Percentiles rank a stretch among this genome's conserved stretches.
Conservation (phyloP, 2,329 filamentous ascomycete species). For the Aspergillus pseudoglaucus region DNA sequence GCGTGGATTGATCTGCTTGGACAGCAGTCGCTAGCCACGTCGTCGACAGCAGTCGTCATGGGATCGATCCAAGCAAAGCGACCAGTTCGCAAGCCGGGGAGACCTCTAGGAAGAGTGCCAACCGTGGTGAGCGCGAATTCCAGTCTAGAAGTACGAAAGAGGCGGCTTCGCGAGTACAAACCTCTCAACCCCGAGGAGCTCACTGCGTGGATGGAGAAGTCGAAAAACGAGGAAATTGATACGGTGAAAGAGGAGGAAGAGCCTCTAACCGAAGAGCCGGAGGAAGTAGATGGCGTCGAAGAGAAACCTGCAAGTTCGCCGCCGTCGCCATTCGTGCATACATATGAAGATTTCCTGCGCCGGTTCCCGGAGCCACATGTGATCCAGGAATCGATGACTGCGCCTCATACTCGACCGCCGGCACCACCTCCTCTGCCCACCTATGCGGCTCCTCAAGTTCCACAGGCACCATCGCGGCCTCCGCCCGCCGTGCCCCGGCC, state of each 20-base stretch:
- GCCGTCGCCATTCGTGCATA: constrained; percentile 52
- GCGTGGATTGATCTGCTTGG: constrained; percentile 85
- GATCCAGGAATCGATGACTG: constrained; percentile 52
- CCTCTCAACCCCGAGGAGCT: constrained; percentile 77
- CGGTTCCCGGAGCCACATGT: constrained; percentile 68
- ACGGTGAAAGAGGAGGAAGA: constrained; percentile 33
- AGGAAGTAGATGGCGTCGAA: constrained; percentile 39
- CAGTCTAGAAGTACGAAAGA: constrained; percentile 50
- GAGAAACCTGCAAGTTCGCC: constrained; percentile 25
- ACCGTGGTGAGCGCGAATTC: constrained; percentile 46
- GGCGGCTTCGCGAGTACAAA: constrained; percentile 55
- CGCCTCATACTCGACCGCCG: constrained; percentile 27
- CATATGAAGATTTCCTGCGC: constrained; percentile 76
- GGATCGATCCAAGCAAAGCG: constrained; percentile 37
- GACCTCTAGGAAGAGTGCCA: constrained; percentile 48
- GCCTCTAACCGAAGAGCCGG: constrained; percentile 33
- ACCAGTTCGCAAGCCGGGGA: constrained; percentile 32
- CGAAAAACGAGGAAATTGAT: constrained; percentile 59
- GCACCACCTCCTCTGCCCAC: constrained; percentile 26
- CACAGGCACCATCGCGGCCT: constrained; percentile 57
- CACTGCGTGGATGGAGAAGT: constrained; percentile 68
- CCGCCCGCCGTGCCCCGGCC: constrained; percentile 60
- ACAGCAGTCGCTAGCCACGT: constrained; percentile 54
- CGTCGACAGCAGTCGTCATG: constrained; percentile 48
- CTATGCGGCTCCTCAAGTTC: constrained; percentile 42